Conservation (phyloP, 1,139 yeast genomes). For the Blastobotrys raffinosifermentans region DNA sequence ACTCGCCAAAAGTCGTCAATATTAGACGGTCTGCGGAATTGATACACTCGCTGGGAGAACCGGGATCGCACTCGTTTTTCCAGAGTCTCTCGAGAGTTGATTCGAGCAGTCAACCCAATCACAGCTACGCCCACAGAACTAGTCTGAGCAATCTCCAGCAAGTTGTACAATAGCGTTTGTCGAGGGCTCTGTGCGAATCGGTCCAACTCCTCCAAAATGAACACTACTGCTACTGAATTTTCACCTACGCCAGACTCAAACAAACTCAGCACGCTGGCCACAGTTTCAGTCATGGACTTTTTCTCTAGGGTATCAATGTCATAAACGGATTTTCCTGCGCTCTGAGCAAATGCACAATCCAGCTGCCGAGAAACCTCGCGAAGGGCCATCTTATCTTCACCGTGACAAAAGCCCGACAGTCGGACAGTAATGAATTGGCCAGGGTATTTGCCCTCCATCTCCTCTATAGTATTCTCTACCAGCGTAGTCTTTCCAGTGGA, state of each 20-base stretch:
- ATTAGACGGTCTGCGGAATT: constrained; percentile 46
- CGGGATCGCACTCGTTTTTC: constrained; percentile 91
- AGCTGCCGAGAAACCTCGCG: constrained; percentile 82
- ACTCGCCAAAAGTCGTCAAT: constrained; percentile 33
- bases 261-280: constrained; percentile 43
- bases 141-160: constrained; percentile 78
- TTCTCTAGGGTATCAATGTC: constrained; percentile 34
- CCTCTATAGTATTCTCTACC: constrained; percentile 50
- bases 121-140: constrained; percentile 70
- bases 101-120: constrained; percentile 69
- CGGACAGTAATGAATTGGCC: constrained; percentile 53
- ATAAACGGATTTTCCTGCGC: not conserved
- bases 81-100: constrained; percentile 69
- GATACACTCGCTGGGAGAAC: constrained; percentile 72
- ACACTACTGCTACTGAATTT: constrained; percentile 53
- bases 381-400: constrained; percentile 73
- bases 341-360: constrained; percentile 33
- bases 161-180: constrained; percentile 78
- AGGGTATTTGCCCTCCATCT: constrained; percentile 38
- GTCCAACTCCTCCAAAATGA: constrained; percentile 82
- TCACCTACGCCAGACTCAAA: constrained; percentile 31
- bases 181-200: constrained; percentile 55
- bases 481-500: constrained; percentile 70
- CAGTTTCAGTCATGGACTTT: constrained; percentile 47
- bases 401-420: constrained; percentile 65